A percentile compares a stretch with the other conserved stretches of the same genome.
Evolutionary conservation across 495 filamentous ascomycete species (phyloP).

Genomic region (Penicillium steckii): DNA sequence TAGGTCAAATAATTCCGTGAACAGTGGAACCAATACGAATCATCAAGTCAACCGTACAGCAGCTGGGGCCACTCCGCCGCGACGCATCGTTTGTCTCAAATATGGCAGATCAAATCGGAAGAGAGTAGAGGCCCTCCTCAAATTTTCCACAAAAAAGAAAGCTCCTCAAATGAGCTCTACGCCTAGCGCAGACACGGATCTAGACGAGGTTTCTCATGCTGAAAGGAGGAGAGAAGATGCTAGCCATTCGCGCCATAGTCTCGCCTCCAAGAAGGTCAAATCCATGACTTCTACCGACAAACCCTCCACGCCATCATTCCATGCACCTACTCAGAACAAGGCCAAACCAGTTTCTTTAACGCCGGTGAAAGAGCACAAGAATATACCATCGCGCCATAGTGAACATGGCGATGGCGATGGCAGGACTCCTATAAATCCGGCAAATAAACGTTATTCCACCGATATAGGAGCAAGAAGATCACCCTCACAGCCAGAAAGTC

Average conservation of each 20-base stretch:
- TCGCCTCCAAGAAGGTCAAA: conserved; percentile 13
- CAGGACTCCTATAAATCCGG: conserved; percentile 26
- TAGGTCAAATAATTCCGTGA: conserved; percentile 3
- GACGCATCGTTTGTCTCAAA: conserved; percentile 34
- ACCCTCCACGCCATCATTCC: conserved; percentile 21
- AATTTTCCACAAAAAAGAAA: conserved; percentile 44
- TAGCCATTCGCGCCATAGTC: background rate
- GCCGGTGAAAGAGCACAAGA: conserved; percentile 33
- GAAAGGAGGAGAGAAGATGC: conserved; percentile 15
- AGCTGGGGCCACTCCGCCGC: background rate
- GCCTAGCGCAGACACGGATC: conserved; percentile 21
- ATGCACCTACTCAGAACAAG: conserved; percentile 24
- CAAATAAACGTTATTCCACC: conserved; percentile 24
- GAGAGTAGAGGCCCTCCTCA: conserved; percentile 44
- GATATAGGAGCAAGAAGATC: conserved; percentile 31
- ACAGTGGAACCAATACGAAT: conserved; percentile 9
- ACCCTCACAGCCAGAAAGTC: conserved; percentile 27
- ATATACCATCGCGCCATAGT: conserved; percentile 21
- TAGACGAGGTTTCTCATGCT: conserved; percentile 18
- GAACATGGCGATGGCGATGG: conserved; percentile 29
- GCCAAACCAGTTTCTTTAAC: conserved; percentile 26
- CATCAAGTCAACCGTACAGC: conserved; percentile 5
- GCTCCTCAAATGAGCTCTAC: conserved; percentile 23
- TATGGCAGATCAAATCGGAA: conserved; percentile 43
- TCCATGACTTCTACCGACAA: conserved; percentile 24